phyloP scores from a whole-genome alignment of 2,329 filamentous ascomycete species.

The Pseudocercospora crystallina region DNA sequence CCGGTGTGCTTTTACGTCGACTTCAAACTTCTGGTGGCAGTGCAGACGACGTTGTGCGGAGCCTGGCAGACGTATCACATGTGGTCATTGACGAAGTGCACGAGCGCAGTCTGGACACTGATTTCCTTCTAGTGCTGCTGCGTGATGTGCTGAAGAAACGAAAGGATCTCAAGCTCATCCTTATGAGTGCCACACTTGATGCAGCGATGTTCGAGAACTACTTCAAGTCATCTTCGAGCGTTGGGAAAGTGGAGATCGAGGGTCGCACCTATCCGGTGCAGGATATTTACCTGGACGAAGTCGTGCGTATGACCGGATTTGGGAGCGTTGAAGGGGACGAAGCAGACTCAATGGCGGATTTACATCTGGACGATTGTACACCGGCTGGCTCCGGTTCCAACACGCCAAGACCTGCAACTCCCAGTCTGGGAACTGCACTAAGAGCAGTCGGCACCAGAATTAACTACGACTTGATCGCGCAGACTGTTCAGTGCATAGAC shows the following conservation, averaged over 20 bases:
- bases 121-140: slow-evolving; percentile 86
- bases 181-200: slow-evolving; percentile 97
- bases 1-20: slow-evolving; percentile 83
- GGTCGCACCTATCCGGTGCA: slow-evolving; percentile 87
- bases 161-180: slow-evolving; percentile 79
- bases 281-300: slow-evolving; percentile 86
- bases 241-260: slow-evolving; percentile 81
- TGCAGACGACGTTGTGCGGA: slow-evolving; percentile 75
- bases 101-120: slow-evolving; percentile 89
- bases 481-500: slow-evolving; percentile 80
- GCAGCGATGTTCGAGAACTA: slow-evolving; percentile 81
- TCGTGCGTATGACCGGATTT: slow-evolving; percentile 77
- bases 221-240: slow-evolving; percentile 58
- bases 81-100: slow-evolving; percentile 96
- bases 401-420: slow-evolving; percentile 18
- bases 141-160: slow-evolving; percentile 74
- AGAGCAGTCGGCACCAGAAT: slow-evolving; percentile 67
- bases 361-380: slow-evolving; percentile 41
- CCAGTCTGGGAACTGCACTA: slow-evolving; percentile 40
- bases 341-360: slow-evolving; percentile 40
- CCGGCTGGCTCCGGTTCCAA: slow-evolving; percentile 25
- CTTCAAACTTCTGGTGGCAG: slow-evolving; percentile 86
- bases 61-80: slow-evolving; percentile 87
- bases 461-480: slow-evolving; percentile 83
- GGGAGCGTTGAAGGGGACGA: slow-evolving; percentile 46